Evolutionary conservation across 441 rosid species (phyloP).

Genomic region (Adansonia gregorii): DNA sequence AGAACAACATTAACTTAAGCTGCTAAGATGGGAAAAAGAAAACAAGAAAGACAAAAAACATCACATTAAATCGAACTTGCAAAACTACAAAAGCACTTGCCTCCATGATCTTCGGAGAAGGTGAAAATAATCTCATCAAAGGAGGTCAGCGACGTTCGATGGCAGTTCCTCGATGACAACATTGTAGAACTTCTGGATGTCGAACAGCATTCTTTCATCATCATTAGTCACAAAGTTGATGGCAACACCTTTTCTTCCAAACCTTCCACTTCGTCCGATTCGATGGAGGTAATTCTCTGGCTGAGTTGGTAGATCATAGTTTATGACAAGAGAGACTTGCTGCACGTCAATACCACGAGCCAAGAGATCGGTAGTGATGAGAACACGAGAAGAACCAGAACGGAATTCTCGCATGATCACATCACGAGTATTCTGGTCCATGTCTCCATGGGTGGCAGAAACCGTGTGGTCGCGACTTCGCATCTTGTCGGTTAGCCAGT

Average conservation of each 20-base stretch:
- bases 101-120: slow-evolving; percentile 31
- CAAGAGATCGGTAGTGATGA: slow-evolving; percentile 59
- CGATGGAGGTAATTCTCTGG: slow-evolving; percentile 68
- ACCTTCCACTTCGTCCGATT: slow-evolving; percentile 63
- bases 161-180: slow-evolving; percentile 61
- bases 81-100: slow-evolving; percentile 36
- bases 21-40: slow-evolving; percentile 5
- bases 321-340: slow-evolving; percentile 67
- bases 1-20: slow-evolving; percentile 37
- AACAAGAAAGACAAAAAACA: background rate
- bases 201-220: slow-evolving; percentile 58
- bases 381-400: slow-evolving; percentile 64
- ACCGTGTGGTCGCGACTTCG: slow-evolving; percentile 65
- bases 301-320: slow-evolving; percentile 64
- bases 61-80: slow-evolving; percentile 34
- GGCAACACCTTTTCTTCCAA: slow-evolving; percentile 68
- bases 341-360: slow-evolving; percentile 73
- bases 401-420: slow-evolving; percentile 66
- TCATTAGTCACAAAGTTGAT: slow-evolving; percentile 57
- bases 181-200: slow-evolving; percentile 63
- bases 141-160: slow-evolving; percentile 58
- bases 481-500: slow-evolving; percentile 67
- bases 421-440: slow-evolving; percentile 68
- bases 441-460: slow-evolving; percentile 63
- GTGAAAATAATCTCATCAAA: slow-evolving; percentile 30